Percentiles rank a stretch among this genome's conserved stretches.
Conservation (phyloP, 139 green algal genomes). For the Pleodorina starrii region DNA sequence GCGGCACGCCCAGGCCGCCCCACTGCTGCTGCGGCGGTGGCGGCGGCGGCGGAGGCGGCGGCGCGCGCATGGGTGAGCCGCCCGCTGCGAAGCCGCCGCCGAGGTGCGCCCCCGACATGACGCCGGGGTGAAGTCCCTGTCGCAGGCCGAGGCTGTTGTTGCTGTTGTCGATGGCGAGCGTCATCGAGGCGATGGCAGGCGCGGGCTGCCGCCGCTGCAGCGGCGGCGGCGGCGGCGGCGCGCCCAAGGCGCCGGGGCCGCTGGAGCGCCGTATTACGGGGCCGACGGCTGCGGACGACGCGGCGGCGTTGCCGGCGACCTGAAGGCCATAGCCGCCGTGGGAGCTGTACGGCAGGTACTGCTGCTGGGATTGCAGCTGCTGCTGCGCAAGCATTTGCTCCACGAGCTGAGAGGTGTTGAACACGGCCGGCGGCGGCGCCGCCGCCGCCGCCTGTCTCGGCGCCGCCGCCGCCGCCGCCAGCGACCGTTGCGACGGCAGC, state of each 20-base stretch:
- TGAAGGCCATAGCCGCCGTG: too few species aligned
- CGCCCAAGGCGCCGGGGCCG: background rate
- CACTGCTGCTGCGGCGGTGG: background rate
- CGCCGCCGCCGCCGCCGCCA: background rate
- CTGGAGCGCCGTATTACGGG: background rate
- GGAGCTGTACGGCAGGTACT: background rate
- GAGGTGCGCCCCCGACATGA: background rate
- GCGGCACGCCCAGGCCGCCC: background rate
- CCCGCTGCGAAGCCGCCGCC: too few species aligned
- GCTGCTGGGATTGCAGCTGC: background rate
- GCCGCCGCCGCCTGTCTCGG: background rate
- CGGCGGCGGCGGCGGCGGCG: background rate
- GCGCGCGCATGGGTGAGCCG: background rate
- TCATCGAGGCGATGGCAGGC: background rate
- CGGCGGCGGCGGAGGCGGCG: background rate
- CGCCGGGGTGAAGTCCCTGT: background rate
- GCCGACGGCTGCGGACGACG: too few species aligned
- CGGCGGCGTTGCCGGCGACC: background rate
- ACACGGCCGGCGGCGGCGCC: background rate
- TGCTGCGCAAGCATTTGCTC: slow-evolving; percentile 30
- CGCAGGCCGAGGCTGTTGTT: background rate
- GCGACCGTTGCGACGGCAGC: background rate
- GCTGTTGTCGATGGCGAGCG: background rate
- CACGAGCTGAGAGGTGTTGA: slow-evolving; percentile 21
- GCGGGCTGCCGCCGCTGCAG: background rate